A percentile compares a stretch with the other conserved stretches of the same genome.
These are phyloP conservation scores for Penicillium sp. DNA, from an alignment of 2,329 filamentous ascomycete species.

Conservation along the genomic window DNA sequence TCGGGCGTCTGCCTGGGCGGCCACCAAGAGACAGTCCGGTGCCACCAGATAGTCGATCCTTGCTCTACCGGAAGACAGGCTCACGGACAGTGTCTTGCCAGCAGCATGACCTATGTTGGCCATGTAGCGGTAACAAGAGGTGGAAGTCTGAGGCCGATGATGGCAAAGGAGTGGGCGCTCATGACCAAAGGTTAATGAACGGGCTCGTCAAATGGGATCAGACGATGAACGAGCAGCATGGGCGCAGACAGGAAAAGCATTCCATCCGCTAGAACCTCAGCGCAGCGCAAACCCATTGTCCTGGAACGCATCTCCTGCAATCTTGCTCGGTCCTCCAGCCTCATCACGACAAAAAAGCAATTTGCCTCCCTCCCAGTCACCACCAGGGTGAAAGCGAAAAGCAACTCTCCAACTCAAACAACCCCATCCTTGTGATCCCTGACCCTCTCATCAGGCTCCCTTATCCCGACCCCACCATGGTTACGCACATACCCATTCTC, in stretches of 20 bases:
- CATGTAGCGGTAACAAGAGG: background rate
- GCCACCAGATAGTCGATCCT: background rate
- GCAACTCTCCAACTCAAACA: background rate
- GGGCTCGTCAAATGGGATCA: background rate
- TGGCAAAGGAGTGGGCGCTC: too few relatives aligned
- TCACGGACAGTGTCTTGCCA: background rate
- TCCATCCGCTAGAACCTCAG: background rate
- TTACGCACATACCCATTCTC: background rate
- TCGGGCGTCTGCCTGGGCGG: background rate
- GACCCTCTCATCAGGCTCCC: background rate
- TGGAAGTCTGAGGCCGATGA: background rate
- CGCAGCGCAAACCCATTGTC: too few relatives aligned
- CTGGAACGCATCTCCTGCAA: too few relatives aligned
- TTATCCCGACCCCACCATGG: background rate
- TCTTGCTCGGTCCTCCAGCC: background rate
- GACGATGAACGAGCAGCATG: too few relatives aligned
- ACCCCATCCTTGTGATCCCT: background rate
- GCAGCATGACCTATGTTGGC: background rate
- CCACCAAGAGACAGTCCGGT: background rate
- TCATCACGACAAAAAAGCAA: background rate
- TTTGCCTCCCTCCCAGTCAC: background rate
- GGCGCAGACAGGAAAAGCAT: too few relatives aligned
- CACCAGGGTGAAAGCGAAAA: background rate
- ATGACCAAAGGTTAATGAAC: background rate
- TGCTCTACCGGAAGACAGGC: background rate